Percentiles rank a stretch among this genome's conserved stretches.
phyloP scores from a whole-genome alignment of 75 land plant genomes.

The Pseudotsuga menziesii region DNA sequence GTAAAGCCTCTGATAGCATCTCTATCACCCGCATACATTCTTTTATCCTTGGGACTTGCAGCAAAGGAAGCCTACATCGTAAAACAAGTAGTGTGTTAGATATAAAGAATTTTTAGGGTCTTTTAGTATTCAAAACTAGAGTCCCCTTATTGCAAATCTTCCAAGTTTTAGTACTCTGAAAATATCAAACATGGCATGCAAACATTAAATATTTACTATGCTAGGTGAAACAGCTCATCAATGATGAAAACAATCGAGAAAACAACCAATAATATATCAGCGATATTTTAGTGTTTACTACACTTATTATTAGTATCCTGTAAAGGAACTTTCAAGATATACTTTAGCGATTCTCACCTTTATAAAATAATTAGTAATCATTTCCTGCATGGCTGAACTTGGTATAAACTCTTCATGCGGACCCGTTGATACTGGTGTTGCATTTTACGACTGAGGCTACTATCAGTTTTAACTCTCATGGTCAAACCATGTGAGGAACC shows the following conservation, averaged over 20 bases:
- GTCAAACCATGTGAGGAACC: constrained; percentile 64
- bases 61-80: constrained; percentile 83
- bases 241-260: not conserved
- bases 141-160: too few species aligned
- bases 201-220: too few species aligned
- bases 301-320: too few species aligned
- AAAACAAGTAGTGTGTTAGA: constrained; percentile 3
- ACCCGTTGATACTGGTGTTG: constrained; percentile 75
- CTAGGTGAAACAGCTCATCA: too few species aligned
- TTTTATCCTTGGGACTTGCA: constrained; percentile 95
- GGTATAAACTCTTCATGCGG: constrained; percentile 97
- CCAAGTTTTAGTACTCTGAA: too few species aligned
- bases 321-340: not conserved
- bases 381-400: constrained; percentile 99
- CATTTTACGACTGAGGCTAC: constrained; percentile 66
- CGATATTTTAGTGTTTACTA: too few species aligned
- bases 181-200: too few species aligned
- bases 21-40: constrained; percentile 89
- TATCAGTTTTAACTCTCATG: constrained; percentile 84
- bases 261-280: not conserved
- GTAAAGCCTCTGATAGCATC: constrained; percentile 86
- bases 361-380: constrained; percentile 97
- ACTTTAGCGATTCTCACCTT: constrained; percentile 40
- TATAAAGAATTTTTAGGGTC: not conserved
- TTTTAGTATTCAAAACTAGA: not conserved